Percentiles rank a stretch among this genome's conserved stretches.
Conservation (phyloP, 2,329 filamentous ascomycete species). For the Emericellopsis atlantica region DNA sequence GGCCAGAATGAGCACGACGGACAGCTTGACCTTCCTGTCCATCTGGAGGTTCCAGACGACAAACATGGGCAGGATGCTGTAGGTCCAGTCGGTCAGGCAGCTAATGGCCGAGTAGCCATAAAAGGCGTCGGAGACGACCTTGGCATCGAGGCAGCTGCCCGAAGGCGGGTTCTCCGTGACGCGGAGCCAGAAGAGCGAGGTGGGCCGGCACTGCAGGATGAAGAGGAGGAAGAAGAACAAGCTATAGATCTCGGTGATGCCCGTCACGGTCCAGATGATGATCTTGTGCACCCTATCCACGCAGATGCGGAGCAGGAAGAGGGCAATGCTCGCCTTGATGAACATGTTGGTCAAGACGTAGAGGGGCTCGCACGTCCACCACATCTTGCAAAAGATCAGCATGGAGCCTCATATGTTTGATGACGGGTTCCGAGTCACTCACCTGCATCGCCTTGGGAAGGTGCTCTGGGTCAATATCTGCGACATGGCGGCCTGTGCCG, state of each 20-base stretch:
- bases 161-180: conserved; percentile 10
- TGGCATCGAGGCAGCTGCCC: conserved; percentile 17
- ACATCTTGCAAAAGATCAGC: conserved; percentile 11
- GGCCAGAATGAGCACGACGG: conserved; percentile 16
- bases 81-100: conserved; percentile 24
- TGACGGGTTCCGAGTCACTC: not conserved
- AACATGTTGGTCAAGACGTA: conserved; percentile 22
- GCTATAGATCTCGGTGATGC: conserved; percentile 18
- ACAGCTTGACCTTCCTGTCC: conserved; percentile 22
- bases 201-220: conserved; percentile 24
- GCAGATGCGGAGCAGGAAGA: conserved; percentile 24
- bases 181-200: conserved; percentile 22
- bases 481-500: too few species aligned
- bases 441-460: conserved; percentile 17
- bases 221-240: conserved; percentile 24
- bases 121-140: conserved; percentile 14
- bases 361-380: conserved; percentile 27
- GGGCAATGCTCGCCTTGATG: conserved; percentile 24
- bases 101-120: conserved; percentile 24
- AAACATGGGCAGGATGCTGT: conserved; percentile 24
- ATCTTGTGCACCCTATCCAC: conserved; percentile 12
- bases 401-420: conserved; percentile 1
- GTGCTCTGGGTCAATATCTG: conserved; percentile 7
- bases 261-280: conserved; percentile 16
- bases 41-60: conserved; percentile 27